phyloP scores from a whole-genome alignment of 495 filamentous ascomycete species.

The Aspergillus incahuasiensis region DNA sequence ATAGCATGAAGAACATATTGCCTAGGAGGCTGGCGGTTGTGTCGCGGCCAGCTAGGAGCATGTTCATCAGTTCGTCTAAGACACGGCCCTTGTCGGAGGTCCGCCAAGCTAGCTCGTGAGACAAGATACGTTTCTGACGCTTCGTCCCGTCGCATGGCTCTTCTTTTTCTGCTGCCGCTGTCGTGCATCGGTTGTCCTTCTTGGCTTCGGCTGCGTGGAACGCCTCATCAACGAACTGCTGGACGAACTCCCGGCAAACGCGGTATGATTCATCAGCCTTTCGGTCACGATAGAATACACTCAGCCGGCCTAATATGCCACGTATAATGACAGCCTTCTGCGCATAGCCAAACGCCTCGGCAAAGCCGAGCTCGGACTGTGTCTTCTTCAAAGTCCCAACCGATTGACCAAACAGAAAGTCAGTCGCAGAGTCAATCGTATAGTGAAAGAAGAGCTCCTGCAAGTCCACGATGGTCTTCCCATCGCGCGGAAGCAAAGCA shows the following conservation, averaged over 20 bases:
- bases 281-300: background rate
- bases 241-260: background rate
- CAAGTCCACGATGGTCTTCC: constrained; percentile 45
- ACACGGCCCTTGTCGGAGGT: background rate
- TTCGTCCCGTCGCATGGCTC: background rate
- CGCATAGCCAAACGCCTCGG: constrained; percentile 42
- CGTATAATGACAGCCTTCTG: constrained; percentile 20
- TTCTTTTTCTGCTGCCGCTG: background rate
- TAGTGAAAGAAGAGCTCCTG: constrained; percentile 47
- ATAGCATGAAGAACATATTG: constrained; percentile 52
- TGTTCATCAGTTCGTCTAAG: constrained; percentile 12
- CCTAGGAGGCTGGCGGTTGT: constrained; percentile 57
- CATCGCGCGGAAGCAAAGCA: constrained; percentile 23
- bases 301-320: constrained; percentile 3
- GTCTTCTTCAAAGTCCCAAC: constrained; percentile 8
- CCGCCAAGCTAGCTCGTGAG: constrained; percentile 6
- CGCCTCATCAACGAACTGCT: constrained; percentile 2
- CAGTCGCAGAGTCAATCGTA: constrained; percentile 55
- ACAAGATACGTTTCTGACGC: background rate
- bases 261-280: background rate
- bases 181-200: background rate
- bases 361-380: constrained; percentile 11
- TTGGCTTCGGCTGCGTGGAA: background rate
- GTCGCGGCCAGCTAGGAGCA: constrained; percentile 55
- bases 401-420: constrained; percentile 53